phyloP scores from a whole-genome alignment of 2,329 filamentous ascomycete genomes.

The Arthrobotrys conoides region DNA sequence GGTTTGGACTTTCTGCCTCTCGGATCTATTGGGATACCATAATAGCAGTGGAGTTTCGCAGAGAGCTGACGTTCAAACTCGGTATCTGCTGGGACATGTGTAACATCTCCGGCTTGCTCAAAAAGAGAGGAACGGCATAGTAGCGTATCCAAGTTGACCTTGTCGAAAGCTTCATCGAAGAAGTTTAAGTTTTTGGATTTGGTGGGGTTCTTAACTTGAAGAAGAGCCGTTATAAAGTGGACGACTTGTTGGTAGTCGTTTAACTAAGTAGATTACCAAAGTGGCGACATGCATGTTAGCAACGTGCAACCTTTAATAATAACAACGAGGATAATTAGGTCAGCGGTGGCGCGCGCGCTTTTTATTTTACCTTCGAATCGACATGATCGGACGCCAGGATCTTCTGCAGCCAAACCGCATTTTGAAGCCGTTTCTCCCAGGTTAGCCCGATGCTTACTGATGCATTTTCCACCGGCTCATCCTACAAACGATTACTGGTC shows the following conservation, averaged over 20 bases:
- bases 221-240: slow-evolving; percentile 69
- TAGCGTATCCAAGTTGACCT: slow-evolving; percentile 73
- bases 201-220: slow-evolving; percentile 67
- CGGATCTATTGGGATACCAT: slow-evolving; percentile 73
- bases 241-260: slow-evolving; percentile 71
- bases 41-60: slow-evolving; percentile 79
- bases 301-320: too few species aligned
- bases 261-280: slow-evolving; percentile 66
- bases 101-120: slow-evolving; percentile 70
- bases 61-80: slow-evolving; percentile 74
- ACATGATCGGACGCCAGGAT: slow-evolving; percentile 68
- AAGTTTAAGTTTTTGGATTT: slow-evolving; percentile 70
- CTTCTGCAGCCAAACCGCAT: slow-evolving; percentile 67
- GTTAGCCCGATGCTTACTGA: slow-evolving; percentile 20
- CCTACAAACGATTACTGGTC: slow-evolving; percentile 56
- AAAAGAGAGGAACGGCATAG: slow-evolving; percentile 77
- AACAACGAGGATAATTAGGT: too few species aligned
- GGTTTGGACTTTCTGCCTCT: slow-evolving; percentile 60
- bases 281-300: slow-evolving; percentile 4
- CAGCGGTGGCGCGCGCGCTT: too few species aligned
- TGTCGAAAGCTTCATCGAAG: slow-evolving; percentile 69
- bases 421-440: slow-evolving; percentile 67
- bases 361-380: slow-evolving; percentile 68
- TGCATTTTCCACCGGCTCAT: slow-evolving; percentile 47
- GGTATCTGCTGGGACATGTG: slow-evolving; percentile 67